Base-by-base conservation (phyloP, 2,329 filamentous ascomycete genomes). In the Akanthomyces muscarius region DNA sequence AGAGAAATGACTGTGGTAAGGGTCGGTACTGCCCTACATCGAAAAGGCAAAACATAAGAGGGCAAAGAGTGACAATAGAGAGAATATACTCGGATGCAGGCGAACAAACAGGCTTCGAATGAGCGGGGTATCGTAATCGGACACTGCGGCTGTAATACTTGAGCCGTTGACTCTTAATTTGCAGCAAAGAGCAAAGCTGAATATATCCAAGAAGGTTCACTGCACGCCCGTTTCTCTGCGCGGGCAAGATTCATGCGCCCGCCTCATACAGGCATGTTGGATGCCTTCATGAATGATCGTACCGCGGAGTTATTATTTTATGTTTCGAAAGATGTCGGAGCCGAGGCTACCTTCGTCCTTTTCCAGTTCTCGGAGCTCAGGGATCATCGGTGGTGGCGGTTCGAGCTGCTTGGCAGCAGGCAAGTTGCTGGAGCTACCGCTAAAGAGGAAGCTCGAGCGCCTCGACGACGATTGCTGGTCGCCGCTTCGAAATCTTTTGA, bases 301-400 rank as follows among this genome's bases (percentile, higher is more conserved):
- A n/a, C 47, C 48, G 48, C 33, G 42, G 23, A 53, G 36, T 47
- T 48, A 36, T 75, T 77, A 85, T 70, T 84, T 84, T 71, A 87
- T 86, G 66, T 82, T 78, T 70, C 33, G 54, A 42, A 87, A 86
- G 41, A 87, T 74, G 65, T 86, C 83, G 64, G 75, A 73, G 57
- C 82, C 82, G 38, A 83, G 73, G 62, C 74, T 75, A 50, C 75
- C 77, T 7, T 78, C 76, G 48, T 83, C 77, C 62, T 80, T 78
- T 68, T 84, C 78, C 62, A 86, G 75, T 55, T 81, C 78, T 68
- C 74, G 77, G 56, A 86, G 75, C 70, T 86, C 84, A 23, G 84
- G 84, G 57, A 87, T 86, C 82, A 82, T 86, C 28, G 84, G 84
- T 44, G 84, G 83, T 62, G 84, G 84, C 10, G 84, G 83, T 13